Evolutionary conservation across 177 flowering plant species (phyloP).

Genomic region (Vitis hybrid): DNA sequence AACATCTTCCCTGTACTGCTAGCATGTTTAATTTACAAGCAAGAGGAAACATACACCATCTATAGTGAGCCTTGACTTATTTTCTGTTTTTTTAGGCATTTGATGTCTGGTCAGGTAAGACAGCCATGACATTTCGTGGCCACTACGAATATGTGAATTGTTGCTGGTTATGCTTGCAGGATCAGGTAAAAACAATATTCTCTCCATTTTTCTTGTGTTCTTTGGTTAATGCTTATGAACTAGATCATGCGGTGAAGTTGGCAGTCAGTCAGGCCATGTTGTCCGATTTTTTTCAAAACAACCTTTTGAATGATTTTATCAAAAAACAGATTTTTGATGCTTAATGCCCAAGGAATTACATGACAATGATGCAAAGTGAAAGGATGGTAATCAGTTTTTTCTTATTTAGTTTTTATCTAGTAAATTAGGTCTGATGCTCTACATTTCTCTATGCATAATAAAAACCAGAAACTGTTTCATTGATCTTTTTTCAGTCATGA

Average conservation of each 20-base stretch:
- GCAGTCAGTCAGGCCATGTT: not conserved
- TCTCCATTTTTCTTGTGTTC: not conserved
- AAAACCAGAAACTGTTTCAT: too few species aligned
- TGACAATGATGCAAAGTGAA: not conserved
- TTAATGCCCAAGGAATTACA: not conserved
- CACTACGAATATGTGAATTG: slow-evolving; percentile 90
- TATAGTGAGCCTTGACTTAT: slow-evolving; percentile 2
- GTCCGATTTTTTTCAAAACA: not conserved
- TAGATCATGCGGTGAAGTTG: not conserved
- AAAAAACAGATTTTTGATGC: not conserved
- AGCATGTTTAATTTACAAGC: too few species aligned
- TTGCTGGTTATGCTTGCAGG: slow-evolving; percentile 77
- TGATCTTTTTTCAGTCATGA: too few species aligned
- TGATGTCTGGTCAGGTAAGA: slow-evolving; percentile 84
- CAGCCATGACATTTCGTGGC: slow-evolving; percentile 59
- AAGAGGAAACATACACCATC: not conserved
- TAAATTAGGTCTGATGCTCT: too few species aligned
- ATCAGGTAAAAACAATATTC: slow-evolving; percentile 58
- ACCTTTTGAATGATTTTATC: not conserved
- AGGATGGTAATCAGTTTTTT: too few species aligned
- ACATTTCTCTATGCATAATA: too few species aligned
- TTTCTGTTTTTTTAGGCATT: slow-evolving; percentile 54
- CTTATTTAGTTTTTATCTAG: too few species aligned
- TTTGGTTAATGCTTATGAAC: not conserved
- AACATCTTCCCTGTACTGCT: not conserved